These are phyloP conservation scores for Sabuloglossum arenarium DNA, from an alignment of 495 filamentous ascomycete genomes.

Conservation along the genomic window DNA sequence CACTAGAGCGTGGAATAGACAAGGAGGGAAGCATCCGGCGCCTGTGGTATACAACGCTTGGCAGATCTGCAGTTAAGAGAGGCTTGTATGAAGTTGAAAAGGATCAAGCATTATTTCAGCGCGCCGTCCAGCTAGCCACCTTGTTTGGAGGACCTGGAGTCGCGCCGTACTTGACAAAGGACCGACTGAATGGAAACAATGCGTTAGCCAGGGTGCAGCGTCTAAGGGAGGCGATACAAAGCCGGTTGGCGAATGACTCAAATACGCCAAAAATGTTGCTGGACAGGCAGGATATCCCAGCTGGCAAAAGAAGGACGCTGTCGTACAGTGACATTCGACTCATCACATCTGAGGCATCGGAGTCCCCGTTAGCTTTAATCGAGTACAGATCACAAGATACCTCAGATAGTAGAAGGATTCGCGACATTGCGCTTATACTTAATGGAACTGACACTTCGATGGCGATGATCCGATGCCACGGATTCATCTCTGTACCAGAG, in stretches of 20 bases:
- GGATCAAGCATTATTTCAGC: background rate
- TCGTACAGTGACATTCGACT: background rate
- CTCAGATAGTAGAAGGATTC: background rate
- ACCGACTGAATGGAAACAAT: background rate
- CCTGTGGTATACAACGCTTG: background rate
- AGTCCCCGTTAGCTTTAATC: background rate
- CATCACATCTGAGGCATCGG: background rate
- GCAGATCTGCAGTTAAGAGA: background rate
- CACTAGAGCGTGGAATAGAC: background rate
- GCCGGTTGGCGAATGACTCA: background rate
- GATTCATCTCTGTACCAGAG: background rate
- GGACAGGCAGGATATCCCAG: background rate
- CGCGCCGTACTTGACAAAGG: background rate
- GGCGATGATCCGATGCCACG: background rate
- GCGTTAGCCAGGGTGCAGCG: background rate
- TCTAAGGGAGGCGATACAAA: background rate
- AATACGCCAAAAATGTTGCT: background rate
- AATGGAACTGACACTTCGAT: background rate
- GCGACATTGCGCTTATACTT: background rate
- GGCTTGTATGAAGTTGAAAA: background rate
- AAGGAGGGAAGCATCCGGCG: background rate
- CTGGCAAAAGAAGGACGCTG: background rate
- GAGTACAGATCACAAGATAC: background rate
- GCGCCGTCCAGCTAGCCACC: background rate
- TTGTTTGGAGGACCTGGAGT: background rate